Evolutionary conservation across 345 rosid genomes (phyloP).

Genomic region (Corchorus olitorius): DNA sequence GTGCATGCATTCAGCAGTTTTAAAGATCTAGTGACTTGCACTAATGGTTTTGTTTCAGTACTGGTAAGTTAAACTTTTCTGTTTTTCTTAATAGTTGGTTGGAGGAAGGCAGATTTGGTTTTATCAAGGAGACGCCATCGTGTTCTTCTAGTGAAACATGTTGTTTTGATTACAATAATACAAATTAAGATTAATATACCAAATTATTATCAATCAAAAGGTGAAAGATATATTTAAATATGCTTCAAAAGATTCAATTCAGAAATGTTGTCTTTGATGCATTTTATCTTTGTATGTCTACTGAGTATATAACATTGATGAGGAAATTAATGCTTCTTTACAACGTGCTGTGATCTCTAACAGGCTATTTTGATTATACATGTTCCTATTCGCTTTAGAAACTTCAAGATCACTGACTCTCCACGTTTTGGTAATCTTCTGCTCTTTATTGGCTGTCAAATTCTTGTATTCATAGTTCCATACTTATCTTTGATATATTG

Average conservation of each 20-base stretch:
- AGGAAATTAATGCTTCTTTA: slow-evolving; percentile 10
- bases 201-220: neutral
- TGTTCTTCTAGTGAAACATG: neutral
- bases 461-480: neutral
- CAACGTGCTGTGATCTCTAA: slow-evolving; percentile 21
- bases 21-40: slow-evolving; percentile 86
- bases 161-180: neutral
- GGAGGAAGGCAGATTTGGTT: neutral
- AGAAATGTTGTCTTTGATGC: neutral
- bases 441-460: neutral
- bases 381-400: slow-evolving; percentile 73
- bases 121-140: neutral
- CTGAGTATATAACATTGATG: neutral
- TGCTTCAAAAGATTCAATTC: slow-evolving; percentile 9
- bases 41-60: slow-evolving; percentile 83
- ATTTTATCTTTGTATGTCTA: neutral
- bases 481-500: neutral
- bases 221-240: neutral
- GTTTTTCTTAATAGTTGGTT: neutral
- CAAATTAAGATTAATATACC: neutral
- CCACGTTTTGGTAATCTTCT: slow-evolving; percentile 65
- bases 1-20: slow-evolving; percentile 77
- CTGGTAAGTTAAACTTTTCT: slow-evolving; percentile 61
- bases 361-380: slow-evolving; percentile 93
- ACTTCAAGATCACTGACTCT: slow-evolving; percentile 62